phyloP scores from a whole-genome alignment of 2,329 filamentous ascomycete genomes.

The Verticillium longisporum region DNA sequence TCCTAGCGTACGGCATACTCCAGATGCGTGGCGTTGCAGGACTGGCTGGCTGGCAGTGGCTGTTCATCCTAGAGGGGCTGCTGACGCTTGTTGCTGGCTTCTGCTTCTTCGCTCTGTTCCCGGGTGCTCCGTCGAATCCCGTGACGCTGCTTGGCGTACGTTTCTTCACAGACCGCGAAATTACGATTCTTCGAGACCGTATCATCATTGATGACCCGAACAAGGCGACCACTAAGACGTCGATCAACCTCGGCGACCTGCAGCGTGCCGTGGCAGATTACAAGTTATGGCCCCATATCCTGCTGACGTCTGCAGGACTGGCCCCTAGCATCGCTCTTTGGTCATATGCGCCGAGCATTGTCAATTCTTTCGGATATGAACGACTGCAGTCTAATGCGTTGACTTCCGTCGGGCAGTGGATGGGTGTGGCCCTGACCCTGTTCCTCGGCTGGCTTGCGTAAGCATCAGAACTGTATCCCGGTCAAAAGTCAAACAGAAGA shows the following conservation, averaged over 20 bases:
- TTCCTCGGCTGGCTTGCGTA: slow-evolving; percentile 4
- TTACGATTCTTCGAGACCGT: background rate
- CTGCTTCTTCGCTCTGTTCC: background rate
- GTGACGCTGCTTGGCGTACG: background rate
- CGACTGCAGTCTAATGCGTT: background rate
- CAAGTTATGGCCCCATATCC: background rate
- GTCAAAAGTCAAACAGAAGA: background rate
- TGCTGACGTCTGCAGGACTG: background rate
- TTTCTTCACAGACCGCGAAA: background rate
- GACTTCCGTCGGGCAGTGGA: background rate
- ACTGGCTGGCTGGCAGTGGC: slow-evolving; percentile 8
- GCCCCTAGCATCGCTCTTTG: background rate
- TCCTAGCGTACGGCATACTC: slow-evolving; percentile 45
- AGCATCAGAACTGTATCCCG: background rate
- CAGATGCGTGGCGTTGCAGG: slow-evolving; percentile 23
- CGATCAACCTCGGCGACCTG: slow-evolving; percentile 27
- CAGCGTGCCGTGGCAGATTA: slow-evolving; percentile 20
- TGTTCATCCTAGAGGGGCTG: slow-evolving; percentile 18
- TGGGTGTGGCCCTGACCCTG: background rate
- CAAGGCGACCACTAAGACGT: background rate
- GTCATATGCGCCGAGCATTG: background rate
- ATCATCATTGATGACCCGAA: background rate
- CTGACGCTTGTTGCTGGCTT: background rate
- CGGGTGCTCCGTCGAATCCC: background rate
- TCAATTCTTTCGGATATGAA: background rate